These are phyloP conservation scores for Trichoderma arundinaceum DNA, from an alignment of 2,329 filamentous ascomycete genomes.

Conservation along the genomic window DNA sequence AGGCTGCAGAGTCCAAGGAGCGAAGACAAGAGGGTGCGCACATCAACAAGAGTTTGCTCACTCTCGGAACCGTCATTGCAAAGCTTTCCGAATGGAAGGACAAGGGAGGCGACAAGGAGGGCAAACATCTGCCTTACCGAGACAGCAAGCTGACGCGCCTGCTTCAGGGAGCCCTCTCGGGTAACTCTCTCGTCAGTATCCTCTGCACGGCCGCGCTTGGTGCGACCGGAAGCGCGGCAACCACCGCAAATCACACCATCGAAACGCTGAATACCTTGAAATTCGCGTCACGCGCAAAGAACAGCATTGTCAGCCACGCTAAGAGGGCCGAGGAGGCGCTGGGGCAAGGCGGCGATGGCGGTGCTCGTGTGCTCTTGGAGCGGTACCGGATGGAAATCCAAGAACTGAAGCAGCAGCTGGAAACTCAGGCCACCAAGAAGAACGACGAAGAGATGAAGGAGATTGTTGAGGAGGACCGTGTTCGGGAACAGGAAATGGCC, in stretches of 20 bases:
- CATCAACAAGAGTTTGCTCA: slow-evolving; percentile 97
- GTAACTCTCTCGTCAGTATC: slow-evolving; percentile 94
- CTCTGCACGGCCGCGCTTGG: slow-evolving; percentile 94
- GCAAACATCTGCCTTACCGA: slow-evolving; percentile 91
- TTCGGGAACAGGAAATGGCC: slow-evolving; percentile 77
- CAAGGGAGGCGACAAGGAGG: slow-evolving; percentile 78
- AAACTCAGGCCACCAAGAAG: slow-evolving; percentile 75
- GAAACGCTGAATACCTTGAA: slow-evolving; percentile 97
- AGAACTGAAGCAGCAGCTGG: slow-evolving; percentile 79
- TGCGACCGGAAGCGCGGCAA: slow-evolving; percentile 72
- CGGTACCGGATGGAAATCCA: slow-evolving; percentile 92
- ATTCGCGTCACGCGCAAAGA: slow-evolving; percentile 95
- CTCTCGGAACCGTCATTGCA: slow-evolving; percentile 92
- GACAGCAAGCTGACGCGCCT: slow-evolving; percentile 96
- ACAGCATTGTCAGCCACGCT: slow-evolving; percentile 96
- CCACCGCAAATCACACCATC: slow-evolving; percentile 74
- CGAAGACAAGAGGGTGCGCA: slow-evolving; percentile 92
- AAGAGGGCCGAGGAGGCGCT: slow-evolving; percentile 92
- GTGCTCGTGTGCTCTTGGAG: slow-evolving; percentile 85
- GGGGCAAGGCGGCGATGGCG: slow-evolving; percentile 79
- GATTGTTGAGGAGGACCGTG: slow-evolving; percentile 72
- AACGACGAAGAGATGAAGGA: slow-evolving; percentile 64
- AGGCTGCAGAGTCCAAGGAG: slow-evolving; percentile 94
- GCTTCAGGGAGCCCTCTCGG: slow-evolving; percentile 88
- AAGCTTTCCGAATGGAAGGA: slow-evolving; percentile 90